Percentiles rank a stretch among this genome's conserved stretches.
Conservation (phyloP, 2,329 filamentous ascomycete species). For the Amauroascus verrucosus region DNA sequence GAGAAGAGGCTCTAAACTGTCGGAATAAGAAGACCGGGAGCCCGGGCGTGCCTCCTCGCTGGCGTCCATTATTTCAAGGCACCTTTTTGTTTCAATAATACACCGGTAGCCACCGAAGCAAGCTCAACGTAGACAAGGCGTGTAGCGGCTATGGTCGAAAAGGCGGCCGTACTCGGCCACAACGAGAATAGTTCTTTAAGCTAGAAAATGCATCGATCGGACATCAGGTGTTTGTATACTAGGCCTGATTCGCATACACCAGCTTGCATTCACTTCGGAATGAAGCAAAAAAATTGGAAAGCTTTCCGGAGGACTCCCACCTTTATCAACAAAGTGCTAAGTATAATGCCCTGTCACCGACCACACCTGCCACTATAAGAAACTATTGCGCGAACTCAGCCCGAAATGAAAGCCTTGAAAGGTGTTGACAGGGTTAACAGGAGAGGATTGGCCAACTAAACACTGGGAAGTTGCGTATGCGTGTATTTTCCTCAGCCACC, state of each 20-base stretch:
- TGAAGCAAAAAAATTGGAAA: not conserved
- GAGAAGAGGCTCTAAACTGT: conserved; percentile 7
- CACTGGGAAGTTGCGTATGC: not conserved
- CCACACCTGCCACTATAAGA: not conserved
- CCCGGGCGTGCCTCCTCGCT: not conserved
- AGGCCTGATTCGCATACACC: too few species aligned
- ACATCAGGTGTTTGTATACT: too few species aligned
- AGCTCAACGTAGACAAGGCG: not conserved
- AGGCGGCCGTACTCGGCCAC: not conserved
- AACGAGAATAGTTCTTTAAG: not conserved
- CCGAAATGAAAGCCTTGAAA: not conserved
- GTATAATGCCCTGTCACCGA: not conserved
- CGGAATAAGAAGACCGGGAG: not conserved
- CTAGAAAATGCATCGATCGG: not conserved
- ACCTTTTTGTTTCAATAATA: not conserved
- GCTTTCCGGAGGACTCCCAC: not conserved
- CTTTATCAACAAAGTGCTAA: not conserved
- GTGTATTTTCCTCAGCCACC: not conserved
- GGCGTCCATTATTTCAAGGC: not conserved
- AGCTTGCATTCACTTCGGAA: not conserved
- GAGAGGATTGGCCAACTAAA: not conserved
- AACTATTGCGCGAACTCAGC: not conserved
- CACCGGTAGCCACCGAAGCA: not conserved
- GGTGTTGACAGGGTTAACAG: too few species aligned
- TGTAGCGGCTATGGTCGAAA: not conserved